These are phyloP conservation scores for Clavispora santaluciae DNA, from an alignment of 805 yeast genomes.

Conservation along the genomic window DNA sequence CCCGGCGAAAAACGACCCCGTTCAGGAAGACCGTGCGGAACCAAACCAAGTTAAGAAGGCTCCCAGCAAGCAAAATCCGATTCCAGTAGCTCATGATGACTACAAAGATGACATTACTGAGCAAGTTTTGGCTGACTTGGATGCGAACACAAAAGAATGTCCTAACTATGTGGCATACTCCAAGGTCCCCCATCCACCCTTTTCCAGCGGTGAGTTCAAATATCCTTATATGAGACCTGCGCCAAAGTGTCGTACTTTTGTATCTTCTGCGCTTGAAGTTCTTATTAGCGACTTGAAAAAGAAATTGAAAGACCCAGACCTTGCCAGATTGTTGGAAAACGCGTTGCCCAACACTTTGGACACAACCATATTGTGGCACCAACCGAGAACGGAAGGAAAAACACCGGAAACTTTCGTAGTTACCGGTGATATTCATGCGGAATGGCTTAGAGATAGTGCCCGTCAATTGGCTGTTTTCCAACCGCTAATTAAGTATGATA, in stretches of 20 bases:
- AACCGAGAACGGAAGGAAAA: slow-evolving; percentile 1
- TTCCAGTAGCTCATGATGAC: background rate
- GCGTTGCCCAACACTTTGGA: slow-evolving; percentile 84
- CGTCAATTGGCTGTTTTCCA: slow-evolving; percentile 76
- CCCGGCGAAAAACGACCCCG: no score
- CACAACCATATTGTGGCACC: slow-evolving; percentile 78
- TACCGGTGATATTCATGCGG: slow-evolving; percentile 92
- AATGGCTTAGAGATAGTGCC: slow-evolving; percentile 87
- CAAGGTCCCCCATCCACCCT: slow-evolving; percentile 49
- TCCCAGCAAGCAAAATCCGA: background rate
- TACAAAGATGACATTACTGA: slow-evolving; percentile 7
- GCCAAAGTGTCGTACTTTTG: slow-evolving; percentile 66
- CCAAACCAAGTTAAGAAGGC: no score
- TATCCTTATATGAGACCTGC: slow-evolving; percentile 78
- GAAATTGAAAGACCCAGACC: slow-evolving; percentile 55
- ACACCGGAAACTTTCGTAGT: slow-evolving; percentile 66
- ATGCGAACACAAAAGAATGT: slow-evolving; percentile 33
- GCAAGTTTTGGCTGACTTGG: slow-evolving; percentile 16
- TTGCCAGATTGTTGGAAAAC: slow-evolving; percentile 73
- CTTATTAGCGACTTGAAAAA: slow-evolving; percentile 48
- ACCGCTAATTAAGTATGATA: slow-evolving; percentile 52
- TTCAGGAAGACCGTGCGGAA: no score
- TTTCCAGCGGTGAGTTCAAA: slow-evolving; percentile 47
- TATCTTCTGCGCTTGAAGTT: slow-evolving; percentile 55
- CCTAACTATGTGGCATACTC: slow-evolving; percentile 64